phyloP scores from a whole-genome alignment of 73 alveolate species.

The Paramecium octaurelia region DNA sequence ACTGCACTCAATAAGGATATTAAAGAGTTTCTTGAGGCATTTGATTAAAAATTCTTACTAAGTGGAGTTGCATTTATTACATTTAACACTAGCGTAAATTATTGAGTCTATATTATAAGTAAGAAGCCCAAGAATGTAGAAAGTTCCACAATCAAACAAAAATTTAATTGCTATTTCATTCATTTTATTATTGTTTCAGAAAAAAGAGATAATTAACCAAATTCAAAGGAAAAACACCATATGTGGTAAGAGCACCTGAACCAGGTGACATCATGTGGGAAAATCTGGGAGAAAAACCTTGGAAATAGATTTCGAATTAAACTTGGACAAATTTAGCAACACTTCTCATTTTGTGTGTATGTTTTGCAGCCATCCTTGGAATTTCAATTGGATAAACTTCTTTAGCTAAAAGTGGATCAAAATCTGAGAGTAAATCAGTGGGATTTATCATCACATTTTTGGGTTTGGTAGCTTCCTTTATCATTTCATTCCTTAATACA shows the following conservation, averaged over 20 bases:
- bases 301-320: not conserved
- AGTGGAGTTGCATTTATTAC: constrained; percentile 44
- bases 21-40: not conserved
- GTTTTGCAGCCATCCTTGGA: not conserved
- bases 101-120: not conserved
- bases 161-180: not conserved
- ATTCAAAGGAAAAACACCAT: not conserved
- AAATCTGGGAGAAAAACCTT: constrained; percentile 3
- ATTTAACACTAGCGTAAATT: not conserved
- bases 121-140: not conserved
- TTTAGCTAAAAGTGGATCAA: not conserved
- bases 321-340: not conserved
- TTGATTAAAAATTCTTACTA: not conserved
- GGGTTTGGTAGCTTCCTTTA: not conserved
- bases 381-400: not conserved
- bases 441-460: not conserved
- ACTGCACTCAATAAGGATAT: not conserved
- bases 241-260: constrained; percentile 19
- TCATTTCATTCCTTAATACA: not conserved
- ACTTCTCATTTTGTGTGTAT: not conserved
- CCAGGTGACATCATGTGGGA: constrained; percentile 44
- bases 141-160: not conserved
- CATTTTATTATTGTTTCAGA: not conserved
- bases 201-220: not conserved
- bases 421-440: not conserved